phyloP scores from a whole-genome alignment of 2,329 filamentous ascomycete species.

The Phialocephala subalpina region DNA sequence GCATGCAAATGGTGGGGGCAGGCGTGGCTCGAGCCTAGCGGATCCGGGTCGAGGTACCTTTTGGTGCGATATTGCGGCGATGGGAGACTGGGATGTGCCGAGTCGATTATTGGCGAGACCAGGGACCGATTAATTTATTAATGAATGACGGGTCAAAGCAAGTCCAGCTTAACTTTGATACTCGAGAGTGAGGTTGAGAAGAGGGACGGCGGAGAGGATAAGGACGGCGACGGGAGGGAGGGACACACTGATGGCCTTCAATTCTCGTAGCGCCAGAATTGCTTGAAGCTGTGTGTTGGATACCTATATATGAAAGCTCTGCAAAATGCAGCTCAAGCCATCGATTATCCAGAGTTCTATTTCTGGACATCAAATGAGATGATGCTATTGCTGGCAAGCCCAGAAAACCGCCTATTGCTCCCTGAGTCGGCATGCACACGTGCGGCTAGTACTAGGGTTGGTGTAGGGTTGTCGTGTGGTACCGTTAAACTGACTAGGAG shows the following conservation, averaged over 20 bases:
- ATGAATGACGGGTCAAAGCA: slow-evolving; percentile 47
- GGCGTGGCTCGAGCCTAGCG: slow-evolving; percentile 40
- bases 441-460: slow-evolving; percentile 37
- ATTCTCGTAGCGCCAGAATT: slow-evolving; percentile 34
- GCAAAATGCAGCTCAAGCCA: slow-evolving; percentile 33
- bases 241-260: slow-evolving; percentile 39
- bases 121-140: slow-evolving; percentile 51
- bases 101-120: slow-evolving; percentile 45
- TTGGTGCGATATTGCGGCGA: slow-evolving; percentile 37
- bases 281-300: slow-evolving; percentile 34
- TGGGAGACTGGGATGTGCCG: slow-evolving; percentile 38
- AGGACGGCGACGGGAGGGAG: slow-evolving; percentile 32
- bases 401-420: slow-evolving; percentile 41
- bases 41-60: slow-evolving; percentile 32
- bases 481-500: slow-evolving; percentile 20
- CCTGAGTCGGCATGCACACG: slow-evolving; percentile 40
- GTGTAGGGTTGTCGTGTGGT: slow-evolving; percentile 23
- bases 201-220: slow-evolving; percentile 27
- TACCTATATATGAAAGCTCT: slow-evolving; percentile 41
- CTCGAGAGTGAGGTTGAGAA: slow-evolving; percentile 24
- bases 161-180: slow-evolving; percentile 46
- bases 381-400: slow-evolving; percentile 50
- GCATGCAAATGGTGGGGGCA: slow-evolving; percentile 41
- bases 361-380: slow-evolving; percentile 46
- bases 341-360: slow-evolving; percentile 52